Conservation (phyloP, 805 yeast genomes). For the Myxozyma vanderwaltii region DNA sequence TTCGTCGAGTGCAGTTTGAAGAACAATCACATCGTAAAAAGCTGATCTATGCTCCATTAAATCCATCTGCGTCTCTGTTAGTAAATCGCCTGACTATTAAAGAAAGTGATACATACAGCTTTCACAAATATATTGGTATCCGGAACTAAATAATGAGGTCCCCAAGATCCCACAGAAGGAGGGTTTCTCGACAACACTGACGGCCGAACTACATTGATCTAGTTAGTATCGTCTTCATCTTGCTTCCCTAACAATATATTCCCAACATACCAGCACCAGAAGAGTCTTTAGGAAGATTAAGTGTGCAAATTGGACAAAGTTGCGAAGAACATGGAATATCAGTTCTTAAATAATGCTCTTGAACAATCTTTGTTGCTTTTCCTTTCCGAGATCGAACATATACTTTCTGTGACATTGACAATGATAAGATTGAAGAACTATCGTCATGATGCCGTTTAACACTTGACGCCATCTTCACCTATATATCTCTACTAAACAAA, state of each 20-base stretch:
- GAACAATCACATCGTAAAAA: constrained; percentile 88
- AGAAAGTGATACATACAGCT: constrained; percentile 47
- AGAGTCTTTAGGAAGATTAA: constrained; percentile 60
- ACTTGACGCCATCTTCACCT: not conserved
- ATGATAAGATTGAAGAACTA: not conserved
- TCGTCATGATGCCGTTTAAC: constrained; percentile 12
- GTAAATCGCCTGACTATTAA: not conserved
- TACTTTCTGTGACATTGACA: constrained; percentile 55
- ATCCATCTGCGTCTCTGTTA: constrained; percentile 56
- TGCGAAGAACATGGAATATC: constrained; percentile 90
- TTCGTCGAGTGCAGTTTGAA: constrained; percentile 93
- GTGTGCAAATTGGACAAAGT: constrained; percentile 64
- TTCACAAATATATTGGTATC: constrained; percentile 88
- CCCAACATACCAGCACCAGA: constrained; percentile 23
- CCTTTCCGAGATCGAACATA: constrained; percentile 87
- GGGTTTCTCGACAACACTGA: constrained; percentile 71
- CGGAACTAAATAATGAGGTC: constrained; percentile 77
- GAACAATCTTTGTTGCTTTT: constrained; percentile 82
- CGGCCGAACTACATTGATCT: constrained; percentile 44
- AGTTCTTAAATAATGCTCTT: constrained; percentile 89
- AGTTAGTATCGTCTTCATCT: no score
- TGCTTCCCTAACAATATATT: not conserved
- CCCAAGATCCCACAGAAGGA: constrained; percentile 48
- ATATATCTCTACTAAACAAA: not conserved
- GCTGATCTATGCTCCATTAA: constrained; percentile 74